phyloP scores from a whole-genome alignment of 371 early-diverging fungal genomes.

The Mucor saturninus region DNA sequence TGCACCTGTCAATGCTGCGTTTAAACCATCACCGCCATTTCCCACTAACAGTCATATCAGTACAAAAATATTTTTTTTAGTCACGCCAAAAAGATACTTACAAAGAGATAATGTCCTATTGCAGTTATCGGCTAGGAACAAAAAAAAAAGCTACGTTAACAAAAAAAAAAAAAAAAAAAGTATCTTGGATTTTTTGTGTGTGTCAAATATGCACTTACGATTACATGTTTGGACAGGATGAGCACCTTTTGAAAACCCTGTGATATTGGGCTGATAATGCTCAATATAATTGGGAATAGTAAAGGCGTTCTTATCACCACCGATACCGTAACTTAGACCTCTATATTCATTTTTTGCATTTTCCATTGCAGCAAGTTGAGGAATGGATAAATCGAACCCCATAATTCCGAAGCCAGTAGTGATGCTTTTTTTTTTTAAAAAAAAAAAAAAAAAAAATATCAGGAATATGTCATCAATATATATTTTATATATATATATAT shows the following conservation, averaged over 20 bases:
- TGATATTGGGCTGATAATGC: slow-evolving; percentile 36
- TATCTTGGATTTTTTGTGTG: no score
- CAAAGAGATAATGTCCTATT: no score
- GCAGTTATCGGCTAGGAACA: no score
- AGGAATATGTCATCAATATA: no score
- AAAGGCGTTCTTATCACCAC: slow-evolving; percentile 46
- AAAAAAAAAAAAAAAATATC: no score
- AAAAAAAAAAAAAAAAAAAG: no score
- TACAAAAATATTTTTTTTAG: neutral
- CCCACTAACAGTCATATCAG: slow-evolving; percentile 14
- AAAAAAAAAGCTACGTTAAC: no score
- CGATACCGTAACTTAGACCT: slow-evolving; percentile 49
- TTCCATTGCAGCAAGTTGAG: slow-evolving; percentile 2
- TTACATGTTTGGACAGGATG: slow-evolving; percentile 40
- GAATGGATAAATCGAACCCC: slow-evolving; percentile 20
- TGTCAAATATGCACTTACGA: slow-evolving; percentile 12
- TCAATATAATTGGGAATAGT: slow-evolving; percentile 51
- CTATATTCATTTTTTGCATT: slow-evolving; percentile 39
- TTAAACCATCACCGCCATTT: slow-evolving; percentile 33
- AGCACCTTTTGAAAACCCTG: slow-evolving; percentile 41
- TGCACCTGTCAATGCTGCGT: slow-evolving; percentile 46
- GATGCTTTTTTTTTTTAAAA: slow-evolving; percentile 26
- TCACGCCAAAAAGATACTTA: neutral
- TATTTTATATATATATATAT: no score
- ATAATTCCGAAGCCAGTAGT: slow-evolving; percentile 45